Base-by-base conservation (phyloP, 1,284 basidiomycete species). In the Trichosporon sp. region DNA sequence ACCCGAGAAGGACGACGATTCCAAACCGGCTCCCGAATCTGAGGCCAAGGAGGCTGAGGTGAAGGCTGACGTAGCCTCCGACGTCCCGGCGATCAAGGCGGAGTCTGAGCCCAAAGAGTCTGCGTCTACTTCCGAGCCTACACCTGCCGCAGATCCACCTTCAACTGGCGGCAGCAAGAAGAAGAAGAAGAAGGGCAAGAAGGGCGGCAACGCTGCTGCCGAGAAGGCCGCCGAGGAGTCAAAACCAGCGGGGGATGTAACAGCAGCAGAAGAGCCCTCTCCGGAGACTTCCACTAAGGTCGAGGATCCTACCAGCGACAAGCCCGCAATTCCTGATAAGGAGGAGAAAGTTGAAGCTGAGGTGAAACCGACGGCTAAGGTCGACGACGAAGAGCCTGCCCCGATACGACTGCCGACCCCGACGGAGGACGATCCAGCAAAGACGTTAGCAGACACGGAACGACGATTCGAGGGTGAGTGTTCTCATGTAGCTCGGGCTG, bases 391-490 rank as follows among this genome's bases (percentile, higher is more conserved):
- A 23, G 65, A 12, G 35, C 53, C 65, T 12, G 32, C 32, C 6
- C 25, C 56, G 31, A 35, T 62, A 23, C 60, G 56, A 29, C 56
- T 60, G 29, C 60, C 58, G 29, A 51, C 34, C 12, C 66, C 66
- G 35, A 38, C 42, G 21, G 64, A 70, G 56, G 70, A 68, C 9
- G 70, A 71, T 34, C 21, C 58, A 18, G 34, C 63, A 44, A 70
- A 73, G 58, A 67, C 72, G 2, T 67, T 77, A 3, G 75, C 71
- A 7, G 74, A 73, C 27, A 69, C 71, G 6, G 76, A 79, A 65
- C 67, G 75, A 18, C 73, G 78, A 38, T 80, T 78, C 56, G 74
- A 75, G 38, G 74, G 76, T 79, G 47, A 65, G 75, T 25, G 7
- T 15, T 44, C 42, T 8, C n/a, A 23, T 8, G n/a, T 23, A 11